A percentile compares a stretch with the other conserved stretches of the same genome.
phyloP scores from a whole-genome alignment of 169 alveolate species.

The Eimeria tenella region DNA sequence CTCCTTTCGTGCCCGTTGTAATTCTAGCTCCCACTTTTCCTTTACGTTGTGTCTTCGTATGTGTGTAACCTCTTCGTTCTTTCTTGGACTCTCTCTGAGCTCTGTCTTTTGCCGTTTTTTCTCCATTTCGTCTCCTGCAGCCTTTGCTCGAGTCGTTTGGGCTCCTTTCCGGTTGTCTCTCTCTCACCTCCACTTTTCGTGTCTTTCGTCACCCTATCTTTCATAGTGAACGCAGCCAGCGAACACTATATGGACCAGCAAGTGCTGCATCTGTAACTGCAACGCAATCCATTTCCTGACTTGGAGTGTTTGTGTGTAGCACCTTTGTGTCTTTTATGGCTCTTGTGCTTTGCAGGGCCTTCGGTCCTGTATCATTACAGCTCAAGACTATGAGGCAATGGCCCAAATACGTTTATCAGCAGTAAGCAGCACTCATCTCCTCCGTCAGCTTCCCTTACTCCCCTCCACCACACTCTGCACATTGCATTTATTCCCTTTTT shows the following conservation, averaged over 20 bases:
- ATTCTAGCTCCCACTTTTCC: too few relatives aligned
- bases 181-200: too few relatives aligned
- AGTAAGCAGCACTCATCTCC: constrained; percentile 3
- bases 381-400: constrained; percentile 87
- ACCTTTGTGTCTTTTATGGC: neutral
- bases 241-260: neutral
- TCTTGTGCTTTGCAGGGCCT: constrained; percentile 80
- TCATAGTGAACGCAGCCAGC: too few relatives aligned
- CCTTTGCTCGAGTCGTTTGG: too few relatives aligned
- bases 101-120: too few relatives aligned
- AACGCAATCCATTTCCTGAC: neutral
- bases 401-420: constrained; percentile 86
- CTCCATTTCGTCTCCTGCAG: too few relatives aligned
- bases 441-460: neutral
- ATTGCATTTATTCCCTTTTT: neutral
- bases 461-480: neutral
- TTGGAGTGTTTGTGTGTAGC: neutral
- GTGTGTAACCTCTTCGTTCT: too few relatives aligned
- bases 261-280: neutral
- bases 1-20: too few relatives aligned
- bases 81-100: too few relatives aligned
- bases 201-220: too few relatives aligned
- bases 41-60: too few relatives aligned
- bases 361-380: constrained; percentile 88
- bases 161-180: too few relatives aligned